A percentile compares a stretch with the other conserved stretches of the same genome.
Conservation (phyloP, 169 alveolate species). For the Hepatocystis sp. region DNA sequence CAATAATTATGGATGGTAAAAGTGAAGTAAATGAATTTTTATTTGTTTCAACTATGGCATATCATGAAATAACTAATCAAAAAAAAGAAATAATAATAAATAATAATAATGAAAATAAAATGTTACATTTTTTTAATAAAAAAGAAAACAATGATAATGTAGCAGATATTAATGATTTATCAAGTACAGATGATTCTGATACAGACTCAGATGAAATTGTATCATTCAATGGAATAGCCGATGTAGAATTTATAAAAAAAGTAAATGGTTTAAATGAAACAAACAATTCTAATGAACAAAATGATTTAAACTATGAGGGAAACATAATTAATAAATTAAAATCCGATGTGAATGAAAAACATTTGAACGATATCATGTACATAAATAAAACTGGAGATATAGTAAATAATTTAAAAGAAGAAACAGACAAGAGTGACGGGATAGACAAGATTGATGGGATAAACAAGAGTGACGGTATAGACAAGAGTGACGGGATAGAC, state of each 20-base stretch:
- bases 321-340: too few relatives aligned
- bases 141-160: conserved; percentile 7
- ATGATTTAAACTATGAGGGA: too few relatives aligned
- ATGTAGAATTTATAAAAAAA: neutral
- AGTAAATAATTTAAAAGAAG: too few relatives aligned
- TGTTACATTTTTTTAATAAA: conserved; percentile 8
- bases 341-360: too few relatives aligned
- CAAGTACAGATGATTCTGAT: conserved; percentile 25
- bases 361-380: too few relatives aligned
- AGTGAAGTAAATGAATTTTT: conserved; percentile 65
- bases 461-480: too few relatives aligned
- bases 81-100: conserved; percentile 11
- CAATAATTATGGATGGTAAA: conserved; percentile 72
- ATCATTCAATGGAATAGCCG: neutral
- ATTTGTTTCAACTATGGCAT: conserved; percentile 72
- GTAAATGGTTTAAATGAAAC: neutral
- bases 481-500: too few relatives aligned
- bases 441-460: too few relatives aligned
- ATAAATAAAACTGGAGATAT: too few relatives aligned
- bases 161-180: conserved; percentile 11
- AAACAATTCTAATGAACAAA: too few relatives aligned
- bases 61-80: conserved; percentile 35
- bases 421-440: too few relatives aligned
- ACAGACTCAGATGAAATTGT: neutral
- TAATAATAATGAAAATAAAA: conserved; percentile 10